Conservation (phyloP, 1,284 basidiomycete genomes). For the Microstroma glucosiphilum region DNA sequence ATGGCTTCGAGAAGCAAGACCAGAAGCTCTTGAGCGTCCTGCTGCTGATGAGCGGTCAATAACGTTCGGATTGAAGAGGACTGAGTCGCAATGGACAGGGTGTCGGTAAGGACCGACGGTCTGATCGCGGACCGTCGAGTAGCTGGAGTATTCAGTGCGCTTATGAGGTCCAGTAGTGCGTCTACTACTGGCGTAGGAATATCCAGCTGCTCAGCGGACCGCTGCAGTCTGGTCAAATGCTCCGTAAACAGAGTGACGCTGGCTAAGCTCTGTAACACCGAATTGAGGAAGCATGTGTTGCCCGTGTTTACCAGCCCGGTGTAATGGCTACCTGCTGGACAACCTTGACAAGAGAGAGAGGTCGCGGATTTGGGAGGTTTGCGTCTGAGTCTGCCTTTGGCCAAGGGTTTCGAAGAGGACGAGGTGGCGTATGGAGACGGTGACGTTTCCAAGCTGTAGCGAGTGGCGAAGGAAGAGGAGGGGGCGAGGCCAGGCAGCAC, state of each 20-base stretch:
- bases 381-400: too few relatives aligned
- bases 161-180: constrained; percentile 33
- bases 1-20: constrained; percentile 42
- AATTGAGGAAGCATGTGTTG: constrained; percentile 50
- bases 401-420: not conserved
- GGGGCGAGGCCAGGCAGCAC: not conserved
- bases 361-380: not conserved
- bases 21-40: constrained; percentile 49
- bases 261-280: constrained; percentile 40
- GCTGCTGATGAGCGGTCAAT: constrained; percentile 45
- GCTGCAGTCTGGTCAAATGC: constrained; percentile 25
- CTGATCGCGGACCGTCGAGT: constrained; percentile 16
- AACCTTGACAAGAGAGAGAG: not conserved
- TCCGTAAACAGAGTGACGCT: constrained; percentile 21
- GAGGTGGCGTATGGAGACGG: not conserved
- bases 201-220: constrained; percentile 36
- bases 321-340: constrained; percentile 13
- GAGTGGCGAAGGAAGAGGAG: not conserved
- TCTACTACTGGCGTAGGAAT: constrained; percentile 44
- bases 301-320: constrained; percentile 43
- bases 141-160: constrained; percentile 27
- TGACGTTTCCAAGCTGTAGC: not conserved
- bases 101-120: constrained; percentile 28
- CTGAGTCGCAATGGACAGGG: constrained; percentile 27
- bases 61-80: constrained; percentile 36